Conservation (phyloP, 2,329 filamentous ascomycete genomes). For the Aschersonia sp. region DNA sequence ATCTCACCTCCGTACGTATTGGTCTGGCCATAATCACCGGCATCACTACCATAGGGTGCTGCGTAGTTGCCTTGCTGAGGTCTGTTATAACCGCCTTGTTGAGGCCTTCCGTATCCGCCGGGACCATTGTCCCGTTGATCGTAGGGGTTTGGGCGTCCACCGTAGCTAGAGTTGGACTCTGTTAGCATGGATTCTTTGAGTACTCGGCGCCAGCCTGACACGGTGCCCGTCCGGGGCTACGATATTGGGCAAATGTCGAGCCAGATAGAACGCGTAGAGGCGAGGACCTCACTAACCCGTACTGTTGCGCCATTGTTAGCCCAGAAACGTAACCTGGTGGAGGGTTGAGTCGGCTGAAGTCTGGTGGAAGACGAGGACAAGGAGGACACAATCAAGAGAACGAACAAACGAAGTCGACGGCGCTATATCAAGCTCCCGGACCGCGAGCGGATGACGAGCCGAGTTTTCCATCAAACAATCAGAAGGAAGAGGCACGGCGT, state of each 20-base stretch:
- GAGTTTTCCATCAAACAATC: no score
- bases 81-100: conserved; percentile 16
- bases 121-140: conserved; percentile 33
- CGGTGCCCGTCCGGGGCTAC: background rate
- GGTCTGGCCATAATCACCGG: conserved; percentile 9
- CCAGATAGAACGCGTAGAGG: background rate
- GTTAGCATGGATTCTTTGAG: no score
- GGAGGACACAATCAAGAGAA: background rate
- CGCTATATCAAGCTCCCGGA: no score
- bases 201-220: no score
- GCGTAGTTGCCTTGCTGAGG: conserved; percentile 7
- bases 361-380: background rate
- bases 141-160: conserved; percentile 40
- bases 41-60: conserved; percentile 9
- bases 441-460: no score
- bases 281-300: conserved; percentile 32
- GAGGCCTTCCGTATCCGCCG: conserved; percentile 15
- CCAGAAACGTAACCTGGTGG: conserved; percentile 3
- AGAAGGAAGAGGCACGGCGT: background rate
- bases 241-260: background rate
- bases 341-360: background rate
- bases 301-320: conserved; percentile 25
- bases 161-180: conserved; percentile 28
- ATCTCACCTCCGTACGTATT: conserved; percentile 16
- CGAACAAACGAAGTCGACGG: no score